phyloP scores from a whole-genome alignment of 2,329 filamentous ascomycete species.

The Ceratocystis albifundus region DNA sequence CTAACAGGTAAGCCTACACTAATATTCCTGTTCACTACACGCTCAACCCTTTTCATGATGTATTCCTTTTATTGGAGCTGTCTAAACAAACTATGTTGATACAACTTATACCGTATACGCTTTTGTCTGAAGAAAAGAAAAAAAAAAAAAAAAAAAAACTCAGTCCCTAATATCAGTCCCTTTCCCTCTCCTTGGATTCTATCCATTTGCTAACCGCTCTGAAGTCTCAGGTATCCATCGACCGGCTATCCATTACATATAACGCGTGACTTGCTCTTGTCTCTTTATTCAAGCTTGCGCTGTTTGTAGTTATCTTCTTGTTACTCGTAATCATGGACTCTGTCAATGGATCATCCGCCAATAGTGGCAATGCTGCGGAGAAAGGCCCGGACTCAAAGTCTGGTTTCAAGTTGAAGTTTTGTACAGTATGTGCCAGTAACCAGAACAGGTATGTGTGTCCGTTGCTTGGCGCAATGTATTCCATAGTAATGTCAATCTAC shows the following conservation, averaged over 20 bases:
- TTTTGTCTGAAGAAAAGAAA: slow-evolving; percentile 31
- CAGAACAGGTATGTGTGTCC: slow-evolving; percentile 64
- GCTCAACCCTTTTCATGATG: slow-evolving; percentile 33
- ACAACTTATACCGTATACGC: slow-evolving; percentile 47
- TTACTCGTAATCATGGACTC: slow-evolving; percentile 9
- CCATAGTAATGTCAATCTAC: neutral
- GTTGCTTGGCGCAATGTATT: slow-evolving; percentile 18
- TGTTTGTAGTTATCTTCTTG: slow-evolving; percentile 22
- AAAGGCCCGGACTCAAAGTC: slow-evolving; percentile 33
- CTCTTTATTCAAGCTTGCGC: slow-evolving; percentile 4
- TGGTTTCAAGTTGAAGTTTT: slow-evolving; percentile 84
- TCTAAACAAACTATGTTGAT: slow-evolving; percentile 54
- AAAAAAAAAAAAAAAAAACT: no score
- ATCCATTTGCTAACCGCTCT: slow-evolving; percentile 14
- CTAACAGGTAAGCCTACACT: slow-evolving; percentile 8
- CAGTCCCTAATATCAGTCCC: neutral
- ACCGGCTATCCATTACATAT: slow-evolving; percentile 7
- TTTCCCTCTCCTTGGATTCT: slow-evolving; percentile 24
- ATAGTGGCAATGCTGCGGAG: slow-evolving; percentile 27
- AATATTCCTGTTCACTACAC: neutral
- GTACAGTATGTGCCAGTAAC: slow-evolving; percentile 97
- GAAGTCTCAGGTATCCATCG: slow-evolving; percentile 8
- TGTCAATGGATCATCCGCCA: neutral
- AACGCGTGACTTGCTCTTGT: slow-evolving; percentile 16
- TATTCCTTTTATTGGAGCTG: slow-evolving; percentile 61